phyloP scores from a whole-genome alignment of 2,329 filamentous ascomycete genomes.

The Pseudogymnoascus sp. region DNA sequence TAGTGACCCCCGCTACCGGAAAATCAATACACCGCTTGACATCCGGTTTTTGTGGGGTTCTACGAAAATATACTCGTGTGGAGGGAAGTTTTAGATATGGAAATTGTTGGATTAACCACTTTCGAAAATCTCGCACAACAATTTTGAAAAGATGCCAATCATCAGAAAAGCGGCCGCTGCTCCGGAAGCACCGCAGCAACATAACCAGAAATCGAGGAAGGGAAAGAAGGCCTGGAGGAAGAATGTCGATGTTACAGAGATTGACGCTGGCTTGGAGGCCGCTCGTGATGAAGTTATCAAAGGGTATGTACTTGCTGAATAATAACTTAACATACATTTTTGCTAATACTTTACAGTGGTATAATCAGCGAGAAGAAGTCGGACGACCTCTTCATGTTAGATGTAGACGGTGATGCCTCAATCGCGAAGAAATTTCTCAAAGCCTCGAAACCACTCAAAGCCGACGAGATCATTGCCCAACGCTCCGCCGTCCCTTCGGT shows the following conservation, averaged over 20 bases:
- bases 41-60: conserved; percentile 4
- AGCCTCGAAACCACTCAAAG: conserved; percentile 69
- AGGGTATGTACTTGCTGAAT: conserved; percentile 48
- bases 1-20: neutral
- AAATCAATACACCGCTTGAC: neutral
- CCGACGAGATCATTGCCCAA: conserved; percentile 81
- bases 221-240: conserved; percentile 99
- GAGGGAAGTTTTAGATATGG: conserved; percentile 9
- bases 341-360: conserved; percentile 47
- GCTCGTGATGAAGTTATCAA: conserved; percentile 83
- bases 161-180: conserved; percentile 34
- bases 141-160: conserved; percentile 25
- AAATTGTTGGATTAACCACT: conserved; percentile 7
- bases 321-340: neutral
- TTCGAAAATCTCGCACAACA: conserved; percentile 8
- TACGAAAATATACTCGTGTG: conserved; percentile 2
- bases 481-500: conserved; percentile 77
- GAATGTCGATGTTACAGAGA: conserved; percentile 86
- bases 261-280: conserved; percentile 72
- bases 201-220: conserved; percentile 85
- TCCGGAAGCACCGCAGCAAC: conserved; percentile 61
- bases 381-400: conserved; percentile 75
- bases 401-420: conserved; percentile 60
- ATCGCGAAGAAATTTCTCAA: conserved; percentile 59
- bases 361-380: conserved; percentile 76